phyloP scores from a whole-genome alignment of 2,329 filamentous ascomycete species.

The Aspergillus neoniger region DNA sequence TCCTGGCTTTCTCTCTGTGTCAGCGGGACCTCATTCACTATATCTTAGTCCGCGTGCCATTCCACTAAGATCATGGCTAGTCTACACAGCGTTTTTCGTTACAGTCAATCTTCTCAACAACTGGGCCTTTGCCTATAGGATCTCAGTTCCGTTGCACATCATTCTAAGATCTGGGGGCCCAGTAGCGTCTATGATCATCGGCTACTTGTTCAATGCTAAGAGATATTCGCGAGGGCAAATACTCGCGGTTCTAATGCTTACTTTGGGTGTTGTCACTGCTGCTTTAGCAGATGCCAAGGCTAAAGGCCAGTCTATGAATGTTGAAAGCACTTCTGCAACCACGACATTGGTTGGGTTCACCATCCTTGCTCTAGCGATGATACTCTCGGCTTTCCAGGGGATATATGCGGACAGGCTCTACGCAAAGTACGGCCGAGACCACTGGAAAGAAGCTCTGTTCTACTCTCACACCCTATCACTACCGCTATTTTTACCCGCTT shows the following conservation, averaged over 20 bases:
- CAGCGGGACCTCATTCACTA: conserved; percentile 61
- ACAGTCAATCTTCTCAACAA: conserved; percentile 96
- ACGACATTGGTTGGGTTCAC: conserved; percentile 65
- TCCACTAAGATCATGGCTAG: conserved; percentile 78
- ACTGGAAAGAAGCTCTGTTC: conserved; percentile 96
- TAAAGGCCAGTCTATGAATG: conserved; percentile 59
- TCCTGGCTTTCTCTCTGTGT: conserved; percentile 70
- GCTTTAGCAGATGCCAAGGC: conserved; percentile 86
- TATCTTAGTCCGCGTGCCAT: conserved; percentile 77
- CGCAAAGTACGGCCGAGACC: conserved; percentile 71
- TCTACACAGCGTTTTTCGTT: conserved; percentile 90
- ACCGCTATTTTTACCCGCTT: conserved; percentile 46
- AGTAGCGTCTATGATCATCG: conserved; percentile 92
- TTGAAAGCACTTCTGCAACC: conserved; percentile 27
- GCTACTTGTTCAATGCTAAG: conserved; percentile 76
- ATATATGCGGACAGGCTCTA: conserved; percentile 94
- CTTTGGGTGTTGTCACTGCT: conserved; percentile 79
- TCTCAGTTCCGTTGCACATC: conserved; percentile 95
- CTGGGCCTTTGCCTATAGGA: conserved; percentile 94
- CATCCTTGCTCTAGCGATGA: conserved; percentile 83
- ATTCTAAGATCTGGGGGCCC: conserved; percentile 93
- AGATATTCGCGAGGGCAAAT: conserved; percentile 79
- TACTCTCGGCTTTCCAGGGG: conserved; percentile 91
- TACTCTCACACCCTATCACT: conserved; percentile 68
- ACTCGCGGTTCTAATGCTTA: conserved; percentile 78